Base-by-base conservation (phyloP, 2,329 filamentous ascomycete species). In the Colletotrichum tabaci region DNA sequence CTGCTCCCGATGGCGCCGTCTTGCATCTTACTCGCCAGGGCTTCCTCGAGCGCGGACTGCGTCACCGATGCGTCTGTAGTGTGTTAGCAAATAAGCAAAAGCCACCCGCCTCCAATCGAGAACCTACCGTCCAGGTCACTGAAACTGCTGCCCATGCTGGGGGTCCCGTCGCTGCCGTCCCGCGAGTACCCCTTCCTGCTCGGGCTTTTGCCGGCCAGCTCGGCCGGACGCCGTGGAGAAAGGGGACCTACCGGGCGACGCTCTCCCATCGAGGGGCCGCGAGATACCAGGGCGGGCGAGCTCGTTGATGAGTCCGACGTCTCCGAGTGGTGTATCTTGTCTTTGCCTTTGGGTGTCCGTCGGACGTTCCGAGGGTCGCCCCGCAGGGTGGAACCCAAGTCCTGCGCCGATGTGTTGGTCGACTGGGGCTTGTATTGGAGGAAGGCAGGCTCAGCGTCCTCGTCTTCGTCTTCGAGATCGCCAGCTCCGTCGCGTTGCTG, bases 121-220 rank as follows among this genome's bases (percentile, higher is more conserved):
- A 70, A 75, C 80, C 71, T 84, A 89, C 93, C 93, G 79, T 96
- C 94, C 53, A 97, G 86, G 82, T 96, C 94, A 81, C 93, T 96
- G 77, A 94, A 96, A 76, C 93, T 95, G 79, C 93, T 96, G 1
- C 93, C 93, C 90, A 95, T 94, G 76, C 92, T 94, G 1, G 92
- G 92, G 16, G 91, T 92, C 16, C 92, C 92, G 73, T 94, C 92
- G 77, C 92, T 94, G 15, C 89, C 89, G 73, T 92, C 90, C 15
- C 87, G 85, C 1, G 87, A 88, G 56, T 84, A 81, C 0, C 84
- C 85, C 75, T 87, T 86, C 38, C 82, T 84, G 10, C 82, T 81
- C 2, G 89, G 87, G 75, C 87, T 90, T 55, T 88, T 83, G 35
- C 86, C 86, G 3, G 87, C 84, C 60, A 91, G 77, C 76, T 92